Conservation (phyloP, 2,329 filamentous ascomycete genomes). For the Botrytis tulipae region DNA sequence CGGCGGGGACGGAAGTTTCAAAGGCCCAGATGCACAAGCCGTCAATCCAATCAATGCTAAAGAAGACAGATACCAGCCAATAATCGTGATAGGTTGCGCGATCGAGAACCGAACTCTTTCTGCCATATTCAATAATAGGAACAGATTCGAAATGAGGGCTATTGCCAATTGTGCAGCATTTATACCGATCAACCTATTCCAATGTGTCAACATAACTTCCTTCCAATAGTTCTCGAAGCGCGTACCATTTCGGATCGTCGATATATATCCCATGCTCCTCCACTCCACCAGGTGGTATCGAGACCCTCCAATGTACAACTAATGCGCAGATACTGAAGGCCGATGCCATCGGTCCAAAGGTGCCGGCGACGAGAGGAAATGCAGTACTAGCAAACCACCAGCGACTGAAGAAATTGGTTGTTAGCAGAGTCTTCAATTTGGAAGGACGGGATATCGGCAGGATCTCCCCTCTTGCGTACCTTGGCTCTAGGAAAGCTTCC, state of each 20-base stretch:
- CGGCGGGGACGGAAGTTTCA: constrained; percentile 46
- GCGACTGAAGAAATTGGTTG: constrained; percentile 23
- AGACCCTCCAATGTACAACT: constrained; percentile 74
- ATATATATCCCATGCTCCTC: constrained; percentile 56
- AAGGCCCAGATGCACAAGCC: constrained; percentile 61
- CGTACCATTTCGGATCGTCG: constrained; percentile 68
- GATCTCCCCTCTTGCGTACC: constrained; percentile 20
- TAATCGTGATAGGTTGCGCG: constrained; percentile 79
- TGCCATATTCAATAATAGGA: constrained; percentile 85
- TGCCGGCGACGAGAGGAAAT: constrained; percentile 78
- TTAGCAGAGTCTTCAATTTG: background rate
- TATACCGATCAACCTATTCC: constrained; percentile 61
- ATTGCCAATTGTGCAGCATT: constrained; percentile 76
- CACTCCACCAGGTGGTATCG: constrained; percentile 47
- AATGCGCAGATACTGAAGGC: constrained; percentile 84
- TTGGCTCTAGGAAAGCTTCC: constrained; percentile 33
- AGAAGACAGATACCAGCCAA: constrained; percentile 68
- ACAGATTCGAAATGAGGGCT: constrained; percentile 76
- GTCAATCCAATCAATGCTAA: constrained; percentile 65
- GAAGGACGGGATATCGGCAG: background rate
- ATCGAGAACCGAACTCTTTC: constrained; percentile 74
- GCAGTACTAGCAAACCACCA: constrained; percentile 65
- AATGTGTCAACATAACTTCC: background rate
- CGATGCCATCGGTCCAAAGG: constrained; percentile 81
- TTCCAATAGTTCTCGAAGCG: background rate